Base-by-base conservation (phyloP, 148 eudicot genomes). In the Vaccinium darrowii region DNA sequence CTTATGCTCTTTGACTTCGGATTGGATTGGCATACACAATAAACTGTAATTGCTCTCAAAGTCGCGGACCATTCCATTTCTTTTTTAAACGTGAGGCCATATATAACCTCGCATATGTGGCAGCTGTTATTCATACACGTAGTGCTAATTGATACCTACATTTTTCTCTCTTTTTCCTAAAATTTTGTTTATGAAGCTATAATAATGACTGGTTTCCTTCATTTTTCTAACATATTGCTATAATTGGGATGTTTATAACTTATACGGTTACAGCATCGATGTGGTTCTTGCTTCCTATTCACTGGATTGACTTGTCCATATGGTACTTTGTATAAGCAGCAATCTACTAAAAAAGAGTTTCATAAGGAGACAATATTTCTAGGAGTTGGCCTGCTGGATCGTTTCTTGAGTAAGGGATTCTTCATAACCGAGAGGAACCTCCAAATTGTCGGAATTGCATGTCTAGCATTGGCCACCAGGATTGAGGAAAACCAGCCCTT, bases 401-500 rank as follows among this genome's bases (percentile, higher is more conserved):
- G 98, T 84, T 92, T 95, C 86, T 83, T 97, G 53, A 92, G 94
- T 89, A 94, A 93, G 87, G 99, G 98, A 33, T 93, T 89, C 91
- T 95, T 95, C 89, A 87, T 85, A 82, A 93, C 81, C 78, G 88
- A 86, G 88, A 92, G 91, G 84, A 84, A 91, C 90, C 91, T 95
- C 84, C 95, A 97, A 91, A 89, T 93, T 84, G 93, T 92, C 75
- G 99, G 96, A 90, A 94, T 97, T 78, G 93, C 98, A 15, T 97
- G 98, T 88, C 94, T 97, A 84, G 89, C 98, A 21, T 86, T 97
- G 84, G 99, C 99, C 81, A 90, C 92, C 85, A 93, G 99, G 90
- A 89, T 97, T 62, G 99, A 95, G 90, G 99, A 97, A 85, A 95
- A 93, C 80, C 99, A 95, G 91, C 99, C 98, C 81, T 89, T 84